Conservation (phyloP, 2,329 filamentous ascomycete species). For the Monosporascus sp. region DNA sequence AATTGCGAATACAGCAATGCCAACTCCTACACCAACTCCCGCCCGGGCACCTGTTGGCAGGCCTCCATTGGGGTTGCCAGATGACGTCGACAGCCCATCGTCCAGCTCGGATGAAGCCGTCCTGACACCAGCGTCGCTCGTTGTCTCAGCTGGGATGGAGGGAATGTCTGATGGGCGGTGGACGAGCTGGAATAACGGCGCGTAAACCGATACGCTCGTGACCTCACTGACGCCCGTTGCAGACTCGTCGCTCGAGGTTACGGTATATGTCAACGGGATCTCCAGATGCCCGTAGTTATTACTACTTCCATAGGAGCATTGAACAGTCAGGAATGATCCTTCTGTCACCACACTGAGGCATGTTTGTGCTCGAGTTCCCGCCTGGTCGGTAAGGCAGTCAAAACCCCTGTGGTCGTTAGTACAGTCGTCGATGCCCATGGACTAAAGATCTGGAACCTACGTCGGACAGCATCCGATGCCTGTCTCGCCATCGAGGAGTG, state of each 20-base stretch:
- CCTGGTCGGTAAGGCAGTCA: slow-evolving; percentile 9
- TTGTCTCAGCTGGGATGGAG: slow-evolving; percentile 3
- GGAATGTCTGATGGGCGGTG: slow-evolving; percentile 17
- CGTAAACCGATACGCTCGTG: slow-evolving; percentile 12
- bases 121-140: not conserved
- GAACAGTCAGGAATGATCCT: slow-evolving; percentile 1
- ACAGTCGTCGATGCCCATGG: not conserved
- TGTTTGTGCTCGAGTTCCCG: slow-evolving; percentile 5
- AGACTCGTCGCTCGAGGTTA: slow-evolving; percentile 1
- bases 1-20: slow-evolving; percentile 6
- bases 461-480: slow-evolving; percentile 28
- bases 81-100: not conserved
- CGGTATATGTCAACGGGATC: slow-evolving; percentile 1
- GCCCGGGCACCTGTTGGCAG: slow-evolving; percentile 6
- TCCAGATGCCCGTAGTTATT: not conserved
- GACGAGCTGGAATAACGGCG: slow-evolving; percentile 28
- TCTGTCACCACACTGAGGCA: slow-evolving; percentile 2
- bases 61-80: not conserved
- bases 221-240: not conserved
- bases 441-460: slow-evolving; percentile 13
- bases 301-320: slow-evolving; percentile 3
- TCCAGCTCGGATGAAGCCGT: too few relatives aligned
- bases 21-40: slow-evolving; percentile 15
- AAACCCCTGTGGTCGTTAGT: slow-evolving; percentile 1
- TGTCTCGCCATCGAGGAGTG: slow-evolving; percentile 22